A percentile compares a stretch with the other conserved stretches of the same genome.
Conservation (phyloP, 352 stramenopile species). For the Aphanomyces invadans region DNA sequence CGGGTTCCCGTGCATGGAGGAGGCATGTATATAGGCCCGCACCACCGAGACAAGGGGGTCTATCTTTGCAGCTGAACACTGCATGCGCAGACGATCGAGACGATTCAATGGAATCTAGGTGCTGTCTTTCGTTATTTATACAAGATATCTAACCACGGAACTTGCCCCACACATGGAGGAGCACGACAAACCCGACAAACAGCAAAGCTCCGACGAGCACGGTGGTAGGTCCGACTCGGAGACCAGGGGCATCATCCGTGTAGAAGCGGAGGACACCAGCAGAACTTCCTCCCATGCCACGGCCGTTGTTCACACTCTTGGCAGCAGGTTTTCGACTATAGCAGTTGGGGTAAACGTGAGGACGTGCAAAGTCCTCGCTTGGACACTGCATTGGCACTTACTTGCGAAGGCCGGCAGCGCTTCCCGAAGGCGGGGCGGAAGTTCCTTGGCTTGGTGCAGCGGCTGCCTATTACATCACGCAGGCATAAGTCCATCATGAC, state of each 20-base stretch:
- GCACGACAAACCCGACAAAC: constrained; percentile 94
- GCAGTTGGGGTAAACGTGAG: background rate
- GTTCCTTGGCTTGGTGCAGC: constrained; percentile 11
- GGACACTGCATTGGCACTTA: background rate
- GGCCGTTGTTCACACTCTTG: constrained; percentile 58
- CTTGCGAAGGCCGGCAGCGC: constrained; percentile 21
- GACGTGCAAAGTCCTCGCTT: too few relatives aligned
- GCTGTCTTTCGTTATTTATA: constrained; percentile 8
- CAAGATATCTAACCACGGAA: constrained; percentile 74
- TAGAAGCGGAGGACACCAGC: constrained; percentile 96
- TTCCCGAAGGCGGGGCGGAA: constrained; percentile 8
- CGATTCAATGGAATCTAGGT: background rate
- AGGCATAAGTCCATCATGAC: background rate
- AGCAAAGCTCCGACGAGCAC: constrained; percentile 92
- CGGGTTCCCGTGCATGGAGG: too few relatives aligned
- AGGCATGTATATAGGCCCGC: too few relatives aligned
- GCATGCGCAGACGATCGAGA: constrained; percentile 48
- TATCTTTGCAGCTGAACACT: too few relatives aligned
- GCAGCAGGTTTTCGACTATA: constrained; percentile 46
- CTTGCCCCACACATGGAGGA: constrained; percentile 97
- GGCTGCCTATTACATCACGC: background rate
- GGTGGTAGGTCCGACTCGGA: constrained; percentile 94
- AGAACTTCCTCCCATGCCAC: constrained; percentile 73
- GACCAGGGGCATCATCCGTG: constrained; percentile 92
- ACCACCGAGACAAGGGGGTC: too few relatives aligned